Evolutionary conservation across 805 yeast genomes (phyloP), one percentile per base, ranked within the genome.

Genomic region (Yamadazyma scolyti): DNA sequence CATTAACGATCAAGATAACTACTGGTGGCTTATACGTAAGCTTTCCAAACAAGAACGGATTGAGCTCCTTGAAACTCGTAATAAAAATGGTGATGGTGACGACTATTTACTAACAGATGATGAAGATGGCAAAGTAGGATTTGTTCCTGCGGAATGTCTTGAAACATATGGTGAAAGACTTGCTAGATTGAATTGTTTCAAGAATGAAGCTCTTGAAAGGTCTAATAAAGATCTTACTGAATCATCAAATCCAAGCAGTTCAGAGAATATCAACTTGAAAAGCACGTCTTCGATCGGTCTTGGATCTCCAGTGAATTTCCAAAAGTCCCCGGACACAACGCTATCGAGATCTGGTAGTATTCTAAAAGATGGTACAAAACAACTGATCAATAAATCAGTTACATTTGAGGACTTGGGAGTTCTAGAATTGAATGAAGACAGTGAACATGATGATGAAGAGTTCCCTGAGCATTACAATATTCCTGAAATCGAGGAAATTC

Each of bases 91-190:
- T 12, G 11, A 26, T 10, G 40, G 27, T 16, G 49, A 42, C 16
- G 46, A 37, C 6, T 37, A 23, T 8, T 24, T 36, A 6, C n/a
- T 20, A 15, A 26, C 46, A 3, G 46, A 58, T 17, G 61, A 52
- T n/a, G 71, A 65, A 66, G 83, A 79, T 51, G 79, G 79, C 3
- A 72, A 78, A 43, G 78, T 90, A 31, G 98, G 98, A 1, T 93
- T 89, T 64, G 94, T 94, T 2, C 98, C 98, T 1, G 97, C 97
- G 1, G 98, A 93, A 54, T 77, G 93, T 36, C 62, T 93, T 21
- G 98, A 93, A 56, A 86, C 96, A 0, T 88, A 85, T 39, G 82
- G 79, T 27, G 98, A 93, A 58, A 68, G 97, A 36, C 60, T 93
- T 32, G 98, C 98, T 0, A 69, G 97, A 34, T 65, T 89, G 23